Conservation (phyloP, 345 rosid genomes). For the Dovyalis caffra region DNA sequence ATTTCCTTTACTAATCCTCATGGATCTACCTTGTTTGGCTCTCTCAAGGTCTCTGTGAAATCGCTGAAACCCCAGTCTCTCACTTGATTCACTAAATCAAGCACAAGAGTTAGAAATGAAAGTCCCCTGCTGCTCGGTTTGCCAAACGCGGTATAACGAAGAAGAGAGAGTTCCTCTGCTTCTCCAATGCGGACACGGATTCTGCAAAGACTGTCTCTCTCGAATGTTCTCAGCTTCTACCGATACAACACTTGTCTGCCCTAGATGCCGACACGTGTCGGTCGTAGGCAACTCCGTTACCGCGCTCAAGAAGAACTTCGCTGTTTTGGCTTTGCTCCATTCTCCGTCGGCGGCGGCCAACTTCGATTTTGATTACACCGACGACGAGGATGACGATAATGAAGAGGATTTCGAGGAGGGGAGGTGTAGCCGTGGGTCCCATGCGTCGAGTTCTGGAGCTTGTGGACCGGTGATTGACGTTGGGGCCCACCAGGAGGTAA, state of each 20-base stretch:
- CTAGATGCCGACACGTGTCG: constrained; percentile 90
- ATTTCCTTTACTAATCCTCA: background rate
- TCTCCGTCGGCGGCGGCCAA: constrained; percentile 35
- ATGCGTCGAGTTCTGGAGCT: constrained; percentile 58
- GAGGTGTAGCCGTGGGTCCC: constrained; percentile 48
- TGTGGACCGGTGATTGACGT: constrained; percentile 83
- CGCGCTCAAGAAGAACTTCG: constrained; percentile 82
- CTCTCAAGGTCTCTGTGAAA: background rate
- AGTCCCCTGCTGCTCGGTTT: constrained; percentile 85
- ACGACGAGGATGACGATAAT: constrained; percentile 54
- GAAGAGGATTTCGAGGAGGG: constrained; percentile 26
- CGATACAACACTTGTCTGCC: constrained; percentile 76
- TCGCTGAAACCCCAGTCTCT: background rate
- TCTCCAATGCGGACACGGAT: constrained; percentile 95
- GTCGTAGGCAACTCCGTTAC: constrained; percentile 87
- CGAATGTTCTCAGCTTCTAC: constrained; percentile 81
- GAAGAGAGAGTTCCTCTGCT: constrained; percentile 83
- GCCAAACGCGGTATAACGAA: constrained; percentile 91
- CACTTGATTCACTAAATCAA: background rate
- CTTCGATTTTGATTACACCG: constrained; percentile 73
- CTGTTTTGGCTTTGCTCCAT: constrained; percentile 72
- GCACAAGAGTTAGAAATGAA: constrained; percentile 34
- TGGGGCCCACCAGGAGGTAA: constrained; percentile 66
- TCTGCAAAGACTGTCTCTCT: constrained; percentile 86
- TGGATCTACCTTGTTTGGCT: constrained; percentile 14